Evolutionary conservation across 371 early-diverging fungal genomes (phyloP), one percentile per base, ranked within the genome.

Genomic region (Mucor ambiguus): DNA sequence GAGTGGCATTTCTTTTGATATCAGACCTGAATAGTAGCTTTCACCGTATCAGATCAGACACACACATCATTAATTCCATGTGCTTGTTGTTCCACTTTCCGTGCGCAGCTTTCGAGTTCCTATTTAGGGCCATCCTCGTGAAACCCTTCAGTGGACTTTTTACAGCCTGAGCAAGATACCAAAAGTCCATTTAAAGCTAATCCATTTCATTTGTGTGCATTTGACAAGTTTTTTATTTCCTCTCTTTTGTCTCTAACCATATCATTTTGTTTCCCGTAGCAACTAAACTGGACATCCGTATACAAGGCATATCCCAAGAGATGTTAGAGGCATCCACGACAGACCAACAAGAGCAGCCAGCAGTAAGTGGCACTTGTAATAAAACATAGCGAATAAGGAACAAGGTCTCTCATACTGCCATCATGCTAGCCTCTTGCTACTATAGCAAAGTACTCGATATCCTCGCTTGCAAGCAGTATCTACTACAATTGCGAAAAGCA

Each of bases 401-500:
- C 6, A 9, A 8, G 46, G 24, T 18, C 18, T 16, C 48, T 22
- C 1, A 48, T 48, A 52, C 26, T n/a, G 41, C 1, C 1, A 18
- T 16, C 18, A 41, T 41, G 41, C 41, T 18, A 41, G 41, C 37
- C 37, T 35, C 10, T 35, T 6, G 44, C 44, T 20, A 24, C n/a
- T 9, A 52, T 52, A 41, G 63, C 65, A 22, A 44, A 33, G 7
- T 61, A 60, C 35, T 67, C 67, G 16, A 55, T 67, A 35, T 67
- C 67, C 11, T 24, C 67, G 20, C 38, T 67, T n/a, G 67, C 67
- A 22, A 61, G 58, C 30, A 33, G 57, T 20, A 46, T 55, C 30
- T 44, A 61, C 37, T 67, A 67, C 38, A 58, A 67, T 38, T 67
- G 67, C 24, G 48, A 67, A 32, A 67, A 67, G 20, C 67, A 67